Conservation (phyloP, 352 stramenopile species). For the Globisporangium orthogonon region DNA sequence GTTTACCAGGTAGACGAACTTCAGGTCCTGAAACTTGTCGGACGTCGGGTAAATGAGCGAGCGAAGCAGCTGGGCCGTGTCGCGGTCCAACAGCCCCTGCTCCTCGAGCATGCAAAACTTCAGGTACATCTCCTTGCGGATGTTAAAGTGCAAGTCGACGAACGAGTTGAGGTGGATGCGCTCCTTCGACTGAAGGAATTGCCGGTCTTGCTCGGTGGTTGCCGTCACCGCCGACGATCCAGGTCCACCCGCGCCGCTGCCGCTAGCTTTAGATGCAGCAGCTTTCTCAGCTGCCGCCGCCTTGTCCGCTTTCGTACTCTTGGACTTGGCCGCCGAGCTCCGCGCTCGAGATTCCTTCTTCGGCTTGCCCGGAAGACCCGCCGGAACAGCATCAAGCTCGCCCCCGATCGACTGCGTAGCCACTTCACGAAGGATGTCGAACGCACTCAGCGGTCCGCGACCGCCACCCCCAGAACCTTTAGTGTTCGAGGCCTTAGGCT, state of each 20-base stretch:
- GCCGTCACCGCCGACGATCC: constrained; percentile 11
- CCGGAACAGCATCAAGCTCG: constrained; percentile 31
- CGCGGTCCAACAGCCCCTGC: constrained; percentile 53
- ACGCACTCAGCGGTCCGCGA: constrained; percentile 48
- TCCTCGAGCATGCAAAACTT: constrained; percentile 76
- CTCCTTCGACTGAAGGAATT: constrained; percentile 26
- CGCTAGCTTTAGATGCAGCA: constrained; percentile 4
- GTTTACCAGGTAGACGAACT: constrained; percentile 87
- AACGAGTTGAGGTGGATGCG: constrained; percentile 73
- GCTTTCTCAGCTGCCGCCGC: constrained; percentile 6
- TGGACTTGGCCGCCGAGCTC: constrained; percentile 1
- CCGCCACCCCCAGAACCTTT: background rate
- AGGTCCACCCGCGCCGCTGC: constrained; percentile 1
- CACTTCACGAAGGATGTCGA: constrained; percentile 82
- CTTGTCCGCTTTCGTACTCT: constrained; percentile 2
- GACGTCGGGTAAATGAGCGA: constrained; percentile 81
- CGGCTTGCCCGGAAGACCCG: constrained; percentile 2
- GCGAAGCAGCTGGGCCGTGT: constrained; percentile 66
- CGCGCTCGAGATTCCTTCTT: constrained; percentile 8
- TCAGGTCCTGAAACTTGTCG: constrained; percentile 79
- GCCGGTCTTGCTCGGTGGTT: constrained; percentile 19
- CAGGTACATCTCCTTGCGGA: constrained; percentile 86
- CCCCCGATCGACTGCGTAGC: constrained; percentile 56
- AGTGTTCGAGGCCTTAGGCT: background rate
- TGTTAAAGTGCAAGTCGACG: constrained; percentile 78